Conservation (phyloP, 768 basidiomycete genomes). For the Hypholoma fasciculare region DNA sequence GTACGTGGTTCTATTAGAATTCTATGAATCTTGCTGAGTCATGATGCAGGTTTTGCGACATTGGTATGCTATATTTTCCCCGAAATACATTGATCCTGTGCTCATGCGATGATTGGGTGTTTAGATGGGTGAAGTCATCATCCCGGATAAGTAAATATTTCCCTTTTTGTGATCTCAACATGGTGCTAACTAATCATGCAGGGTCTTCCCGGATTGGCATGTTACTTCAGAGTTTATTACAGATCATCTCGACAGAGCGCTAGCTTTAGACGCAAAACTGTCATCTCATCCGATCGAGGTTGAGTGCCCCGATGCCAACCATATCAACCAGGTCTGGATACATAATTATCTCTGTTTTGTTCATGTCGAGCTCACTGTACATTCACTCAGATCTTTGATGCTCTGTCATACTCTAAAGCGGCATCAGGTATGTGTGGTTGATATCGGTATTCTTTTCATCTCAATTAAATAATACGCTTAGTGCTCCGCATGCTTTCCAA, state of each 20-base stretch:
- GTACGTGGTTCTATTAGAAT: constrained; percentile 27
- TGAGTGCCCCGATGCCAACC: constrained; percentile 81
- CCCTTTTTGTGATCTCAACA: not conserved
- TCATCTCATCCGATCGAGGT: constrained; percentile 95
- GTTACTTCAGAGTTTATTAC: constrained; percentile 81
- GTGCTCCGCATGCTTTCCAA: constrained; percentile 94
- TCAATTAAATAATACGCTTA: constrained; percentile 14
- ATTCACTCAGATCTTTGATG: constrained; percentile 80
- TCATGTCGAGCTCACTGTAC: not conserved
- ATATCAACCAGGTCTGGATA: constrained; percentile 66
- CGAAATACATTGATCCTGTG: not conserved
- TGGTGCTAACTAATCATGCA: constrained; percentile 3
- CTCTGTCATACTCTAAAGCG: constrained; percentile 83
- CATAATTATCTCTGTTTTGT: not conserved
- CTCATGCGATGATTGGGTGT: constrained; percentile 7
- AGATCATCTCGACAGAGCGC: constrained; percentile 72
- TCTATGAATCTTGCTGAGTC: not conserved
- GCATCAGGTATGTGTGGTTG: constrained; percentile 54
- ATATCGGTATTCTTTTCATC: not conserved
- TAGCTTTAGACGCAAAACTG: constrained; percentile 78
- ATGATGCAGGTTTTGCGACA: constrained; percentile 72
- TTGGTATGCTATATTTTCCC: constrained; percentile 48
- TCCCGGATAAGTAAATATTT: constrained; percentile 62
- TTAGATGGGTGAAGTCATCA: constrained; percentile 86
- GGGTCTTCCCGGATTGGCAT: constrained; percentile 83